Evolutionary conservation across 2,329 filamentous ascomycete species (phyloP).

Genomic region (Metarhizium album): DNA sequence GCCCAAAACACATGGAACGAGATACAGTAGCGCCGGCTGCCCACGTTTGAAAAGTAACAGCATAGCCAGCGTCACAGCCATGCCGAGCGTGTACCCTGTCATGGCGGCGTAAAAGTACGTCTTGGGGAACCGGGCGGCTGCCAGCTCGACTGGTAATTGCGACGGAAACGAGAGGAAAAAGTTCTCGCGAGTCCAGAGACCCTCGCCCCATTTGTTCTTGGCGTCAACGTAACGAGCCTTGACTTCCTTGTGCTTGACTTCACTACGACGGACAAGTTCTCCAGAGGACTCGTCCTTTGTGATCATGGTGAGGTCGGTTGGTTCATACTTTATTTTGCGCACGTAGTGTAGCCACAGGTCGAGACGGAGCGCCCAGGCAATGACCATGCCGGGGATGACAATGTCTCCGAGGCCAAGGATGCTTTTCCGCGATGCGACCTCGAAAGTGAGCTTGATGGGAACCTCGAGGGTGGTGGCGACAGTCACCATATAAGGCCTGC

Average conservation of each 20-base stretch:
- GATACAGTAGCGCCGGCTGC: slow-evolving; percentile 83
- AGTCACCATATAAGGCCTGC: slow-evolving; percentile 68
- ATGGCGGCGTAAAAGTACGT: slow-evolving; percentile 75
- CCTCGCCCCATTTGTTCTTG: slow-evolving; percentile 70
- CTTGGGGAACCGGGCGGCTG: slow-evolving; percentile 56
- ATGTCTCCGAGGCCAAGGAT: slow-evolving; percentile 95
- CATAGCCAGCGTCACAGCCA: slow-evolving; percentile 65
- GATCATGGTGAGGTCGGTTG: slow-evolving; percentile 22
- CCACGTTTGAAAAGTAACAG: slow-evolving; percentile 71
- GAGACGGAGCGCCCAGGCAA: slow-evolving; percentile 80
- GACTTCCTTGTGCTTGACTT: slow-evolving; percentile 33
- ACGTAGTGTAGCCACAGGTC: slow-evolving; percentile 80
- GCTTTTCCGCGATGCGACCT: slow-evolving; percentile 51
- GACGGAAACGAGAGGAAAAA: slow-evolving; percentile 15
- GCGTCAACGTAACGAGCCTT: slow-evolving; percentile 46
- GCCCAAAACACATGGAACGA: slow-evolving; percentile 75
- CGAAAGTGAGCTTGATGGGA: slow-evolving; percentile 82
- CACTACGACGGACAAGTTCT: slow-evolving; percentile 23
- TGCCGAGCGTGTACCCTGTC: slow-evolving; percentile 65
- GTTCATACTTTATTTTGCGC: slow-evolving; percentile 44
- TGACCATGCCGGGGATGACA: slow-evolving; percentile 82
- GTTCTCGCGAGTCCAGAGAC: slow-evolving; percentile 55
- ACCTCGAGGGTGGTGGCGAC: slow-evolving; percentile 85
- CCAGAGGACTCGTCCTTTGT: slow-evolving; percentile 23
- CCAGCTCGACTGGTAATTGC: slow-evolving; percentile 19